phyloP scores from a whole-genome alignment of 2,329 filamentous ascomycete genomes.

The Trematosphaeria pertusa region DNA sequence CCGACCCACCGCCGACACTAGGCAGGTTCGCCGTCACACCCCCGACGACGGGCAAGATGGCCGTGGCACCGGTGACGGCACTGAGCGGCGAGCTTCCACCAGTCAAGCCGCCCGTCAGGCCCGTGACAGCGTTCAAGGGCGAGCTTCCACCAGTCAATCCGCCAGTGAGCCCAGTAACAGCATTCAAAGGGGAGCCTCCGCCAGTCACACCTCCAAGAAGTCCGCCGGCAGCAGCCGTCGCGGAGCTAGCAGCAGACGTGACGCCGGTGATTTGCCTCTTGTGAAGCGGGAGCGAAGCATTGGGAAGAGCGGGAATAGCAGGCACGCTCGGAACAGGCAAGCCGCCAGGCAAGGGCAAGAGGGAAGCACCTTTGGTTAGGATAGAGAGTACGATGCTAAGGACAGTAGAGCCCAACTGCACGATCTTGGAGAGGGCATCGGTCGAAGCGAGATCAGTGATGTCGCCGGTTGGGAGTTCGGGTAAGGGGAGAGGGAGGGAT shows the following conservation, averaged over 20 bases:
- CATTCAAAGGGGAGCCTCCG: neutral
- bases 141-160: neutral
- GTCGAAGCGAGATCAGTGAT: neutral
- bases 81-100: neutral
- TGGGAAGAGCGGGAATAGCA: neutral
- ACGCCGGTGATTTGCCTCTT: slow-evolving; percentile 5
- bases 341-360: slow-evolving; percentile 1
- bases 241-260: neutral
- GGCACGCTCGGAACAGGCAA: neutral
- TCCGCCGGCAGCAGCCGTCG: neutral
- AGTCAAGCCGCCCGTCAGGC: neutral
- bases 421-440: neutral
- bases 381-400: slow-evolving; percentile 2
- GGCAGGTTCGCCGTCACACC: no score
- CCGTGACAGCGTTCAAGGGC: neutral
- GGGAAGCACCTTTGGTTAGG: slow-evolving; percentile 3
- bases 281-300: neutral
- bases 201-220: slow-evolving; percentile 1
- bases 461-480: neutral
- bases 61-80: slow-evolving; percentile 1
- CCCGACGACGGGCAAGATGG: neutral
- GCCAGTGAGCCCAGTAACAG: neutral
- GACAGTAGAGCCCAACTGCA: neutral
- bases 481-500: neutral
- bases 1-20: no score